Percentiles rank a stretch among this genome's conserved stretches.
These are phyloP conservation scores for Oemleria cerasiformis DNA, from an alignment of 306 rosid genomes.

Conservation along the genomic window DNA sequence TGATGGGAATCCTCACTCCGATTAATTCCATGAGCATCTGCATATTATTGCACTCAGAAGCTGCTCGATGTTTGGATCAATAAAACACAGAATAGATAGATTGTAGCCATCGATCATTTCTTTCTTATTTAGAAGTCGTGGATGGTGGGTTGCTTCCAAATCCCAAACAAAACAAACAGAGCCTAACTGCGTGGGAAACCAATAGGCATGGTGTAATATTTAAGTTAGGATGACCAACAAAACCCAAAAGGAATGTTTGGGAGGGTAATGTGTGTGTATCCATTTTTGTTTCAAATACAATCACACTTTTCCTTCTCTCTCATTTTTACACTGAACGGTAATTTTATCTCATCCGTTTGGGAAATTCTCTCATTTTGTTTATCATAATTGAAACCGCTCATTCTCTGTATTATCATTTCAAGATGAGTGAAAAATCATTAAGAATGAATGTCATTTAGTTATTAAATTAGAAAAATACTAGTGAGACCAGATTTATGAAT, in stretches of 20 bases:
- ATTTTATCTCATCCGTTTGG: too few relatives aligned
- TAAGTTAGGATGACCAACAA: not conserved
- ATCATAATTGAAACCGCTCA: too few relatives aligned
- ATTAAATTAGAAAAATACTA: too few relatives aligned
- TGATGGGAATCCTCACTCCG: not conserved
- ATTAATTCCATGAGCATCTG: not conserved
- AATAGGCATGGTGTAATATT: not conserved
- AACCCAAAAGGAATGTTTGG: not conserved
- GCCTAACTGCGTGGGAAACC: not conserved
- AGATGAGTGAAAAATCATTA: too few relatives aligned
- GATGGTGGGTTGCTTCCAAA: not conserved
- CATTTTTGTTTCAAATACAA: not conserved
- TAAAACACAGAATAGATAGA: conserved; percentile 3
- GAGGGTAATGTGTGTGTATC: too few relatives aligned
- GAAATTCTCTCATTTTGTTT: too few relatives aligned
- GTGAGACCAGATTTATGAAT: too few relatives aligned
- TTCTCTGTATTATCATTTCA: too few relatives aligned
- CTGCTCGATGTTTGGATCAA: not conserved
- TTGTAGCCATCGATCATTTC: not conserved
- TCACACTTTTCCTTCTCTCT: not conserved
- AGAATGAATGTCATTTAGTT: too few relatives aligned
- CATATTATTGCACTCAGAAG: conserved; percentile 17
- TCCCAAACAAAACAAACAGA: too few relatives aligned
- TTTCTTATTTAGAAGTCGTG: conserved; percentile 9
- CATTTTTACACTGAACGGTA: not conserved